phyloP scores from a whole-genome alignment of 768 basidiomycete genomes.

The Macrolepiota albuminosa region DNA sequence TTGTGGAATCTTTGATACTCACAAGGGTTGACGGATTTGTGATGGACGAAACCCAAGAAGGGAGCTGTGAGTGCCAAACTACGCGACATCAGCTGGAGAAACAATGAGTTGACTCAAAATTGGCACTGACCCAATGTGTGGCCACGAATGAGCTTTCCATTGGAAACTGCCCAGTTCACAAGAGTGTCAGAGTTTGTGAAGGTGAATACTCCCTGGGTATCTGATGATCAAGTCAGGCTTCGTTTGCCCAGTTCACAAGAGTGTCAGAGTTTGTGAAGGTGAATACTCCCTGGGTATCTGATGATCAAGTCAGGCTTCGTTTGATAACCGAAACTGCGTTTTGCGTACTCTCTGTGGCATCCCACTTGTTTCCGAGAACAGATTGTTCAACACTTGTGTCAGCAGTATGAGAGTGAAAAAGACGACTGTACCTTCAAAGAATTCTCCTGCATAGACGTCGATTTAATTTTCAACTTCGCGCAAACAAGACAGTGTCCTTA shows the following conservation, averaged over 20 bases:
- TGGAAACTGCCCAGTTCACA: slow-evolving; percentile 35
- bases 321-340: neutral
- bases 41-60: neutral
- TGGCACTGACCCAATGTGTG: slow-evolving; percentile 29
- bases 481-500: neutral
- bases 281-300: slow-evolving; percentile 25
- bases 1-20: neutral
- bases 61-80: slow-evolving; percentile 2
- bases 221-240: slow-evolving; percentile 6
- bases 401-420: too few relatives aligned
- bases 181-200: slow-evolving; percentile 30
- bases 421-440: neutral
- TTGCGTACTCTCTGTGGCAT: slow-evolving; percentile 1
- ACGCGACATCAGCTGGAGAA: neutral
- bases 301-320: neutral
- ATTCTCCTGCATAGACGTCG: neutral
- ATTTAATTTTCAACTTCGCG: neutral
- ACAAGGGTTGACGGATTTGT: neutral
- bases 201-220: slow-evolving; percentile 25
- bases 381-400: neutral
- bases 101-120: neutral
- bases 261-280: slow-evolving; percentile 27
- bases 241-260: slow-evolving; percentile 39
- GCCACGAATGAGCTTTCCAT: slow-evolving; percentile 37
- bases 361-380: neutral